phyloP scores from a whole-genome alignment of 768 basidiomycete genomes.

The Crucibulum laeve region DNA sequence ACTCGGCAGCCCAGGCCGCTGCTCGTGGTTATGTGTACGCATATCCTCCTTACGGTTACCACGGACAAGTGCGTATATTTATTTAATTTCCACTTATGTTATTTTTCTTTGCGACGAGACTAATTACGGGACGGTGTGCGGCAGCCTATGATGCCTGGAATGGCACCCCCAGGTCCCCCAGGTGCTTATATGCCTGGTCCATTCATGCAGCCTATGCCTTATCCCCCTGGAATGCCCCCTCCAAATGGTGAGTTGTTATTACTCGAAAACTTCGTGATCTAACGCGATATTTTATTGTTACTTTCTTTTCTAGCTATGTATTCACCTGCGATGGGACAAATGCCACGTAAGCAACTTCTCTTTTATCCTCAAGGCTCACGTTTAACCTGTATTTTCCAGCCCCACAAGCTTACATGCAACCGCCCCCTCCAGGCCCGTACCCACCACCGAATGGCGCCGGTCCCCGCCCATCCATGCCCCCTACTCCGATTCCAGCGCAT shows the following conservation, averaged over 20 bases:
- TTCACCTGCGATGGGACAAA: constrained; percentile 78
- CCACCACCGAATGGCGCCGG: constrained; percentile 76
- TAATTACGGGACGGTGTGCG: too few relatives aligned
- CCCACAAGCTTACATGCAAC: constrained; percentile 76
- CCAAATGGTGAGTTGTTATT: constrained; percentile 63
- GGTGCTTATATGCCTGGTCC: constrained; percentile 75
- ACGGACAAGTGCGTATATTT: constrained; percentile 62
- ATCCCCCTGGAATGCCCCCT: constrained; percentile 75
- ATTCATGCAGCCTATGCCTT: constrained; percentile 84
- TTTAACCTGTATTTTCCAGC: constrained; percentile 28
- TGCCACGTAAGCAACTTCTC: constrained; percentile 65
- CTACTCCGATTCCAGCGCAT: constrained; percentile 83
- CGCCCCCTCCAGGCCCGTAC: constrained; percentile 70
- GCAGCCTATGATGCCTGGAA: constrained; percentile 83
- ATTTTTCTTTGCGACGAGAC: too few relatives aligned
- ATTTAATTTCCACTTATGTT: constrained; percentile 5
- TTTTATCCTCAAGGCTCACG: constrained; percentile 1
- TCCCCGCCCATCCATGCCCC: constrained; percentile 86
- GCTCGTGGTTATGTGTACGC: constrained; percentile 60
- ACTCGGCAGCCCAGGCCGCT: constrained; percentile 56
- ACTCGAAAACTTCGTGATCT: constrained; percentile 2
- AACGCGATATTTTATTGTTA: background rate
- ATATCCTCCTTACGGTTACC: constrained; percentile 75
- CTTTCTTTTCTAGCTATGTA: constrained; percentile 60
- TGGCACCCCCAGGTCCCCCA: constrained; percentile 74